Evolutionary conservation across 371 early-diverging fungal genomes (phyloP).

Genomic region (Rhizopus stolonifer): DNA sequence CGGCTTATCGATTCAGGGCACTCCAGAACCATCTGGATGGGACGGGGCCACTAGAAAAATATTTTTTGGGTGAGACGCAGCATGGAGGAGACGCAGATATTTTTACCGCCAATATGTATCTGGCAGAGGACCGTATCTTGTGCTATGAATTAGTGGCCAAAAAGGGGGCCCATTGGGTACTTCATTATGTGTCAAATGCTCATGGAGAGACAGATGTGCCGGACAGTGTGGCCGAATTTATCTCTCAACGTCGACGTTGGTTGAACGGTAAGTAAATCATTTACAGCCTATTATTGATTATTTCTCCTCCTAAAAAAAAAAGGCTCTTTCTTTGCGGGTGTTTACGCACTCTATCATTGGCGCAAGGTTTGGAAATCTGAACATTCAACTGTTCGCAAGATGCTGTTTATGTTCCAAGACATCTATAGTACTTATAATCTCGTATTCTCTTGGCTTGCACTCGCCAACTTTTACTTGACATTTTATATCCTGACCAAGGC

Average conservation of each 20-base stretch:
- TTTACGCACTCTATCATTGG: constrained; percentile 62
- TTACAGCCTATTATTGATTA: neutral
- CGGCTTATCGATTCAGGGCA: constrained; percentile 90
- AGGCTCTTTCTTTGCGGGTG: constrained; percentile 67
- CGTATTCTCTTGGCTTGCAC: constrained; percentile 75
- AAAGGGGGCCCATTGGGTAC: constrained; percentile 64
- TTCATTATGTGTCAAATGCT: constrained; percentile 67
- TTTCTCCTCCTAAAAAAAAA: neutral
- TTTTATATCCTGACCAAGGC: constrained; percentile 71
- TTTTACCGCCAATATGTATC: constrained; percentile 73
- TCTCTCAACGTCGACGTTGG: constrained; percentile 89
- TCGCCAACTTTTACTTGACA: constrained; percentile 76
- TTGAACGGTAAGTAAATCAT: constrained; percentile 70
- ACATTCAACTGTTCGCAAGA: constrained; percentile 65
- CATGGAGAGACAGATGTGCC: constrained; percentile 89
- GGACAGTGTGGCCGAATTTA: constrained; percentile 70
- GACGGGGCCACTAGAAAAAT: constrained; percentile 79
- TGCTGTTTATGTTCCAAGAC: constrained; percentile 63
- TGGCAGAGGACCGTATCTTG: constrained; percentile 88
- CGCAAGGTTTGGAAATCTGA: constrained; percentile 58
- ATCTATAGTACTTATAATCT: constrained; percentile 62
- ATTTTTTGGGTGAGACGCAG: constrained; percentile 92
- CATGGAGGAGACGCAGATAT: constrained; percentile 72
- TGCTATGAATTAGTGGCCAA: constrained; percentile 86
- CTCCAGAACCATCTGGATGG: constrained; percentile 69